These are phyloP conservation scores for Hypoxylon intermedium DNA, from an alignment of 495 filamentous ascomycete genomes.

Conservation along the genomic window DNA sequence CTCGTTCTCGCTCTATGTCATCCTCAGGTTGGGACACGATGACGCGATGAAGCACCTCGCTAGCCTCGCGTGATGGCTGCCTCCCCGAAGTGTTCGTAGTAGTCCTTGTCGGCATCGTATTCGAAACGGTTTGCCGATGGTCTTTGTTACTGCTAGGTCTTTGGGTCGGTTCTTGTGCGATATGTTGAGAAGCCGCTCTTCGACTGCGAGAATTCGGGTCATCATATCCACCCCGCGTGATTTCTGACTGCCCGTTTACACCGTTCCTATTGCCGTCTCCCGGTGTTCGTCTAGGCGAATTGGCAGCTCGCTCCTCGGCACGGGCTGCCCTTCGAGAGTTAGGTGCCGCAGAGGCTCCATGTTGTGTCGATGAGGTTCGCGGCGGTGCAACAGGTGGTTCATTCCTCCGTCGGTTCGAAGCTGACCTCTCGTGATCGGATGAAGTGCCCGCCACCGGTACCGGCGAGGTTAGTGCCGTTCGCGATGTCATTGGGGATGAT, in stretches of 20 bases:
- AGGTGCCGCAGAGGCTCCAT: slow-evolving; percentile 40
- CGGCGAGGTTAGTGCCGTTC: slow-evolving; percentile 54
- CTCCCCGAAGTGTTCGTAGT: slow-evolving; percentile 45
- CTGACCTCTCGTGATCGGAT: slow-evolving; percentile 52
- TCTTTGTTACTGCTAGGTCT: slow-evolving; percentile 57
- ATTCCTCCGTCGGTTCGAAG: slow-evolving; percentile 47
- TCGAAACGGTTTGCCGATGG: slow-evolving; percentile 52
- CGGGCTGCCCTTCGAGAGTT: slow-evolving; percentile 53
- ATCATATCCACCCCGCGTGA: slow-evolving; percentile 37
- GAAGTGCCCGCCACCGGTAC: slow-evolving; percentile 53
- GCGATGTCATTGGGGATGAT: slow-evolving; percentile 57
- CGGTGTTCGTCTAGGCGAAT: slow-evolving; percentile 48
- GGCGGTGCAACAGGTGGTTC: slow-evolving; percentile 63
- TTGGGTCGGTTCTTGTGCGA: slow-evolving; percentile 51
- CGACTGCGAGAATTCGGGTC: slow-evolving; percentile 59
- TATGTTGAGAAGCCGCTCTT: slow-evolving; percentile 50
- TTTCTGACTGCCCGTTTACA: slow-evolving; percentile 46
- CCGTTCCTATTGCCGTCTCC: slow-evolving; percentile 46
- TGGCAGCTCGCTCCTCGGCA: slow-evolving; percentile 50
- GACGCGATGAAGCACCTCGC: slow-evolving; percentile 78
- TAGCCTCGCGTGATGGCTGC: slow-evolving; percentile 66
- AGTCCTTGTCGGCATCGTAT: slow-evolving; percentile 53
- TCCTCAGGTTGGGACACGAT: slow-evolving; percentile 79
- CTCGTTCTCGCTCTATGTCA: slow-evolving; percentile 77
- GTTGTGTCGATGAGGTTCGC: slow-evolving; percentile 66